Evolutionary conservation across 495 filamentous ascomycete species (phyloP).

Genomic region (Podospora didyma): DNA sequence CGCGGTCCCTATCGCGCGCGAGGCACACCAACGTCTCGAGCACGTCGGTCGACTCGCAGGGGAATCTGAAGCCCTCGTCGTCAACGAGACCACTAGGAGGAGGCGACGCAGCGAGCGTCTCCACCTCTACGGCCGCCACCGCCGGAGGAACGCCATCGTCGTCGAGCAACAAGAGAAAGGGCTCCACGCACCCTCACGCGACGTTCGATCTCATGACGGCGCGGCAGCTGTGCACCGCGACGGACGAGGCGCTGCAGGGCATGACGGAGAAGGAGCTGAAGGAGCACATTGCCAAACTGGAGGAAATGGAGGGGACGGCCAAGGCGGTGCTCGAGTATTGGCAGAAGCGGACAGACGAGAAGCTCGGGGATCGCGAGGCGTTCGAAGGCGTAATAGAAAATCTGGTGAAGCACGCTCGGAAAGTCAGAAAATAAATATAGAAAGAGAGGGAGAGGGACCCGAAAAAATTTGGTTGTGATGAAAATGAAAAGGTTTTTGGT

Average conservation of each 20-base stretch:
- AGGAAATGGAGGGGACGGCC: conserved; percentile 62
- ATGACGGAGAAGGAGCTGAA: conserved; percentile 73
- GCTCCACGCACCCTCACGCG: conserved; percentile 59
- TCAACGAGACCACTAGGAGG: not conserved
- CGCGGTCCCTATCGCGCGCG: conserved; percentile 46
- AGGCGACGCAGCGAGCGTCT: conserved; percentile 7
- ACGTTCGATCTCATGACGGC: conserved; percentile 75
- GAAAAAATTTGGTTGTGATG: too few species aligned
- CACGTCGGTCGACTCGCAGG: conserved; percentile 53
- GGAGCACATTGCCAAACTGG: conserved; percentile 66
- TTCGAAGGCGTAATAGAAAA: conserved; percentile 99
- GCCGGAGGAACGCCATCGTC: conserved; percentile 15
- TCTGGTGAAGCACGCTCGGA: conserved; percentile 88
- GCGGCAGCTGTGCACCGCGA: conserved; percentile 74
- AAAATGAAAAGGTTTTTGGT: too few species aligned
- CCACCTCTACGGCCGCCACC: not conserved
- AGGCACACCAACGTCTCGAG: conserved; percentile 53
- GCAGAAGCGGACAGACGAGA: conserved; percentile 77
- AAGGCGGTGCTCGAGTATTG: conserved; percentile 82
- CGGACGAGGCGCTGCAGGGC: conserved; percentile 71
- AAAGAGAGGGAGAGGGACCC: not conserved
- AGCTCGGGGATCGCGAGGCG: conserved; percentile 85
- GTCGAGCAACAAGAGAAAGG: conserved; percentile 44
- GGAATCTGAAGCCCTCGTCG: conserved; percentile 28
- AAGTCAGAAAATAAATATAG: conserved; percentile 62